Evolutionary conservation across 2,329 filamentous ascomycete genomes (phyloP), one percentile per base, ranked within the genome.

Genomic region (Aureobasidium sp.): DNA sequence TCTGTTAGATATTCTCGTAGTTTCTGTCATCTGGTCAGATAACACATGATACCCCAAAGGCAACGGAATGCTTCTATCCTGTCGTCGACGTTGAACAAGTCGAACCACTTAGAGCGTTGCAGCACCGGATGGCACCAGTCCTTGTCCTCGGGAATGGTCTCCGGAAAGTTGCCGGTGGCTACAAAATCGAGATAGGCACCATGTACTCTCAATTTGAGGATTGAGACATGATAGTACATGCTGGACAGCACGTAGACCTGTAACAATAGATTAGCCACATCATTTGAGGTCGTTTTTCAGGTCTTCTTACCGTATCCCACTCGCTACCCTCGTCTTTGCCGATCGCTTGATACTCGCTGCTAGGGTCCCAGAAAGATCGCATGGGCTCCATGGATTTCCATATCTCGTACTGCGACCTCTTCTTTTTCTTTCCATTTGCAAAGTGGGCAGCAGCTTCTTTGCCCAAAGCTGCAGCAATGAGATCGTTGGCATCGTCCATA

Each of bases 221-320:
- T 79, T 62, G 81, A 79, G 64, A 86, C 76, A 66, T 87, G 84
- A 71, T 85, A 84, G 69, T 86, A 86, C 65, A 86, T 75, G 27
- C 82, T 82, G 13, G 84, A 86, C 52, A 86, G 68, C 77, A 86
- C 79, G 71, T 83, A 86, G 57, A 86, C 78, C 82, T 86, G 67
- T 10, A 6, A 24, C 26, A n/a, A 15, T 10, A 8, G n/a, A 37
- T 65, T 34, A 65, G 61, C 24, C 51, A 24, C 5, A 43, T 5
- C 4, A 53, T 20, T 17, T 27, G 32, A 41, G 36, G n/a, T 41
- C 39, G 37, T 13, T 20, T 24, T 15, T 51, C 20, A 44, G 17
- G 10, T 12, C 46, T 51, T 65, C 80, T 68, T 75, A 85, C 83
- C 74, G 85, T 79, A 65, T 73, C 72, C 72, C 76, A 82, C 9